phyloP scores from a whole-genome alignment of 108 stramenopile species.

The Fragilariopsis cylindrus region DNA sequence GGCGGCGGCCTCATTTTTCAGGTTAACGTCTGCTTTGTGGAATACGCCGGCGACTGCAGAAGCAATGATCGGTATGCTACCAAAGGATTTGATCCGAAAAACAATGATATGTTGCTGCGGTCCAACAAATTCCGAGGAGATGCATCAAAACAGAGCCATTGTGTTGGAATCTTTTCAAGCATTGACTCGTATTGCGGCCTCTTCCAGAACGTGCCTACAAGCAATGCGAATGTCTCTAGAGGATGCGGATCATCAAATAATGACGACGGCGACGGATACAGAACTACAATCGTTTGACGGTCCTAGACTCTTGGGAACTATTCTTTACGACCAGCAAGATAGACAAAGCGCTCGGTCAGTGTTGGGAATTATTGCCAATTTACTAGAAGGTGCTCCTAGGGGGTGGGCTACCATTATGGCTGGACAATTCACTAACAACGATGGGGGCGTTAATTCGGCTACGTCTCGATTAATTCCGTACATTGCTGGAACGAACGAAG shows the following conservation, averaged over 20 bases:
- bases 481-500: slow-evolving; percentile 2
- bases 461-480: slow-evolving; percentile 8
- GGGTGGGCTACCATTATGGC: slow-evolving; percentile 25
- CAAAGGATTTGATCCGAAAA: slow-evolving; percentile 22
- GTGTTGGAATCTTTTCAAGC: slow-evolving; percentile 19
- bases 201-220: slow-evolving; percentile 12
- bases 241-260: neutral
- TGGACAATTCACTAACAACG: slow-evolving; percentile 14
- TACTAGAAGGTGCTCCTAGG: slow-evolving; percentile 26
- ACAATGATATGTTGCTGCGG: slow-evolving; percentile 25
- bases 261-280: neutral
- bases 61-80: slow-evolving; percentile 17
- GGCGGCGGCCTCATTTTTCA: slow-evolving; percentile 33
- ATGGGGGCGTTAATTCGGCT: neutral
- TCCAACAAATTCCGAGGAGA: neutral
- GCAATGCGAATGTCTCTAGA: slow-evolving; percentile 18
- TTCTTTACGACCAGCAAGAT: slow-evolving; percentile 12
- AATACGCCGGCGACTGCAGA: slow-evolving; percentile 23
- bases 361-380: slow-evolving; percentile 25
- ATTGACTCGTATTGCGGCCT: slow-evolving; percentile 17
- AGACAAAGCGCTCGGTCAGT: neutral
- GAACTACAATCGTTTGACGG: slow-evolving; percentile 4
- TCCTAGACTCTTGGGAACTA: slow-evolving; percentile 15
- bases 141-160: neutral
- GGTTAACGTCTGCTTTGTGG: slow-evolving; percentile 21